These are phyloP conservation scores for Paraphaeosphaeria sporulosa DNA, from an alignment of 2,329 filamentous ascomycete species.

Conservation along the genomic window DNA sequence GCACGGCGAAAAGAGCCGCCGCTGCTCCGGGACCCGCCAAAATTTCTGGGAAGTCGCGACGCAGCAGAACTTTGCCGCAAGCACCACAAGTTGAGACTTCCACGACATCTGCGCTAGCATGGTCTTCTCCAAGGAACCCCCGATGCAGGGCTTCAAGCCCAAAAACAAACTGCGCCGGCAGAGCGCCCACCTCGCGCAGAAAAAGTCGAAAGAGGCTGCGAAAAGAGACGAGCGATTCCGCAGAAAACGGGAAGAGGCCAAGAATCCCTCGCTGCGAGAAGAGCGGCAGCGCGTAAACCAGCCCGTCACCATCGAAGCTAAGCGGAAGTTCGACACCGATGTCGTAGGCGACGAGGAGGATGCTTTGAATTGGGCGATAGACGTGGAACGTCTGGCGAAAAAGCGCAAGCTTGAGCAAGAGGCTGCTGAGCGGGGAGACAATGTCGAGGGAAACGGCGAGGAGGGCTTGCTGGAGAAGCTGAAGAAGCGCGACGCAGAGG, in stretches of 20 bases:
- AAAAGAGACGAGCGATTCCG: slow-evolving; percentile 79
- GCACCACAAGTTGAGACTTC: background rate
- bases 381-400: slow-evolving; percentile 55
- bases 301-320: slow-evolving; percentile 57
- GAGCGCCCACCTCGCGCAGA: slow-evolving; percentile 79
- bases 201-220: slow-evolving; percentile 75
- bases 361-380: slow-evolving; percentile 53
- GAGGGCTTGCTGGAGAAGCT: slow-evolving; percentile 45
- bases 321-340: slow-evolving; percentile 83
- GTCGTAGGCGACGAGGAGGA: slow-evolving; percentile 53
- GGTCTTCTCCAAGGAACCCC: slow-evolving; percentile 58
- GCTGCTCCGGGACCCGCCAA: slow-evolving; percentile 16
- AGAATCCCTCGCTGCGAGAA: slow-evolving; percentile 77
- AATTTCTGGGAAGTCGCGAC: slow-evolving; percentile 17
- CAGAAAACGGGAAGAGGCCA: slow-evolving; percentile 84
- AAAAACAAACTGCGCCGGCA: slow-evolving; percentile 83
- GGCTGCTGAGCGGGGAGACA: slow-evolving; percentile 33
- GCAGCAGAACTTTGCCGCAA: background rate
- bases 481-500: slow-evolving; percentile 36
- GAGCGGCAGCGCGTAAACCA: slow-evolving; percentile 80
- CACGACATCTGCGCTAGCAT: slow-evolving; percentile 43
- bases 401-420: slow-evolving; percentile 52
- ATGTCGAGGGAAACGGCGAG: slow-evolving; percentile 29
- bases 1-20: slow-evolving; percentile 25
- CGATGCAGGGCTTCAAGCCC: slow-evolving; percentile 61